Percentiles rank a stretch among this genome's conserved stretches.
phyloP scores from a whole-genome alignment of 176 grass and related monocot genomes.

The Echinochloa phyllopogon region DNA sequence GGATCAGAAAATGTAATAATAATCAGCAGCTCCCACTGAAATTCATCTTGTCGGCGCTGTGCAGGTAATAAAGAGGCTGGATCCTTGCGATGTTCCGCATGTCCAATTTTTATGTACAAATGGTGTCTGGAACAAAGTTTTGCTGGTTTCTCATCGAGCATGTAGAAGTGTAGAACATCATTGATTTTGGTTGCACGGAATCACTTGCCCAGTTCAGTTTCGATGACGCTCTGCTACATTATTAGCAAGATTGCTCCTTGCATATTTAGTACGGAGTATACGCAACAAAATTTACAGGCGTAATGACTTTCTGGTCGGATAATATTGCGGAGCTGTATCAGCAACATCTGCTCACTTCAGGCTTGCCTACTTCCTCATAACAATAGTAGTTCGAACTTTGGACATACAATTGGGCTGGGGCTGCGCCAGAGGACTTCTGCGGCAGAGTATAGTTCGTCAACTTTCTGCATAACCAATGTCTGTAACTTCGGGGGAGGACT shows the following conservation, averaged over 20 bases:
- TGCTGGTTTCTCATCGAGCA: neutral
- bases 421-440: too few relatives aligned
- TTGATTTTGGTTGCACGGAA: neutral
- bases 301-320: neutral
- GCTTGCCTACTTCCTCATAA: neutral
- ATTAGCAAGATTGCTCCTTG: neutral
- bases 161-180: neutral
- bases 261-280: neutral
- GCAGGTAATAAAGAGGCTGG: conserved; percentile 21
- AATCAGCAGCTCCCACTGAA: neutral
- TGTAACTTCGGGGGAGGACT: too few relatives aligned
- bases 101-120: neutral
- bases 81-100: neutral
- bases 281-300: neutral
- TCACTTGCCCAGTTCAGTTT: neutral
- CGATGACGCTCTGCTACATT: neutral
- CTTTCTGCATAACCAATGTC: too few relatives aligned
- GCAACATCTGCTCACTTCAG: neutral
- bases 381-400: neutral
- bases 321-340: neutral
- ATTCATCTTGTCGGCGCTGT: conserved; percentile 1
- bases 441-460: too few relatives aligned
- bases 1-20: conserved; percentile 19
- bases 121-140: neutral
- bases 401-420: too few relatives aligned